Base-by-base conservation (phyloP, 2,329 filamentous ascomycete species). In the Lasiodiplodia sp. region DNA sequence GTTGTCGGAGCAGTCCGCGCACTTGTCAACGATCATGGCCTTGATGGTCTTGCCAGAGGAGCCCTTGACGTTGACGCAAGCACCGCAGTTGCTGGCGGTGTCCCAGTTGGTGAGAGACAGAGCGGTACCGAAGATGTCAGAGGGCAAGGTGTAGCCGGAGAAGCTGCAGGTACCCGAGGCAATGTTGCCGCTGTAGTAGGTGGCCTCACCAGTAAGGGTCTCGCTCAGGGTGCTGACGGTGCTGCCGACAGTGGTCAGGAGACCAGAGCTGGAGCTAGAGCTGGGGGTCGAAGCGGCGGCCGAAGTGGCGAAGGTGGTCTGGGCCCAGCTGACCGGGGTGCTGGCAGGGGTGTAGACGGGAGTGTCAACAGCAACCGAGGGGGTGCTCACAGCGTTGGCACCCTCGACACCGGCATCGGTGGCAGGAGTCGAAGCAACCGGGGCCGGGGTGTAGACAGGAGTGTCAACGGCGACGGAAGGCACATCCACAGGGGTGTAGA, bases 21-120 rank as follows among this genome's bases (percentile, higher is more conserved):
- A 89, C 77, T 88, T 76, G 75, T 89, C 87, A 23, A 86, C 84
- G 71, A 88, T 86, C 89, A 92, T 91, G 49, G 86, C 89, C 38
- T 83, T 90, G 76, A 91, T 84, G 28, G 80, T 82, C 69, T 86
- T 86, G 21, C 88, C 88, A 16, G 76, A 82, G 4, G 85, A 85
- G 0, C 87, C 86, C 2, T 83, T 88, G 40, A 92, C 87, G 64
- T 83, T 77, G 14, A 92, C 79, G 71, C 90, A 92, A 23, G 83
- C 80, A 71, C 90, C 89, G 73, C 90, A 92, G 71, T 86, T 81
- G 52, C 80, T 83, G 2, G 85, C 83, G 65, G 76, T 78, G 63
- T 83, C 77, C 89, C 89, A 92, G 72, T 84, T 85, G 3, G 82
- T 79, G 49, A 84, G 84, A 0, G 88, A 87, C 62, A 89, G 83